Percentiles rank a stretch among this genome's conserved stretches.
phyloP scores from a whole-genome alignment of 2,329 filamentous ascomycete species.

The Alternaria sp. region DNA sequence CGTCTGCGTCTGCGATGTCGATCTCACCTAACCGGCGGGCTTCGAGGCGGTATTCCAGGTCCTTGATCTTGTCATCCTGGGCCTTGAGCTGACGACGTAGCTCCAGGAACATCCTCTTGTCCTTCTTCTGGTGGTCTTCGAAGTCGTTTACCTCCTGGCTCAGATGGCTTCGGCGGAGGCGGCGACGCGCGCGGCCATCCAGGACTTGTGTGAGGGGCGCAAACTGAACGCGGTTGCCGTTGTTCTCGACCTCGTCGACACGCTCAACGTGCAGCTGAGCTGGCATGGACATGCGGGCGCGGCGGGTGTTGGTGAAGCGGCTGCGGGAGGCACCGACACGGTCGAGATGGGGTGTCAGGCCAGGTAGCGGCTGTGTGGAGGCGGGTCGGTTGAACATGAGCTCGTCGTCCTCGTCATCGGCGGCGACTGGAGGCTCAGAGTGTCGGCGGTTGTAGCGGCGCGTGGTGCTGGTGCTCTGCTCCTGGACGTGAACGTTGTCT shows the following conservation, averaged over 20 bases:
- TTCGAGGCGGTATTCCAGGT: constrained; percentile 51
- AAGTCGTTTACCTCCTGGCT: constrained; percentile 54
- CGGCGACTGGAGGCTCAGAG: constrained; percentile 45
- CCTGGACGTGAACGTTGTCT: constrained; percentile 27
- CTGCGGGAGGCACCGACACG: constrained; percentile 38
- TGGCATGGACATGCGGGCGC: constrained; percentile 49
- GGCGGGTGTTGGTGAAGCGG: constrained; percentile 38
- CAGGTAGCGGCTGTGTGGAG: constrained; percentile 39
- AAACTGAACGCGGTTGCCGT: constrained; percentile 43
- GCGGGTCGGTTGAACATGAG: constrained; percentile 27
- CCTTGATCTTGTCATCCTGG: constrained; percentile 48
- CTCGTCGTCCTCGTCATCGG: constrained; percentile 26
- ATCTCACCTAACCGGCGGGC: constrained; percentile 50
- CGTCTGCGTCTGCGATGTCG: constrained; percentile 49
- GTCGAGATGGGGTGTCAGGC: constrained; percentile 46
- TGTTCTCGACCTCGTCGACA: constrained; percentile 34
- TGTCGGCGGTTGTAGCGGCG: constrained; percentile 42
- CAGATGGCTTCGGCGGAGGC: constrained; percentile 52
- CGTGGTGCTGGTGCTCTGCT: constrained; percentile 22
- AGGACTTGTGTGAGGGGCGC: constrained; percentile 46
- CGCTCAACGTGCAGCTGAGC: constrained; percentile 41
- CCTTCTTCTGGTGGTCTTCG: constrained; percentile 49
- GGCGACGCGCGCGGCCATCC: constrained; percentile 46
- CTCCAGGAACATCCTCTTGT: constrained; percentile 49
- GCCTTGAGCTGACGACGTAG: constrained; percentile 49